phyloP scores from a whole-genome alignment of 2,329 filamentous ascomycete species.

The Elsinoe perseae region DNA sequence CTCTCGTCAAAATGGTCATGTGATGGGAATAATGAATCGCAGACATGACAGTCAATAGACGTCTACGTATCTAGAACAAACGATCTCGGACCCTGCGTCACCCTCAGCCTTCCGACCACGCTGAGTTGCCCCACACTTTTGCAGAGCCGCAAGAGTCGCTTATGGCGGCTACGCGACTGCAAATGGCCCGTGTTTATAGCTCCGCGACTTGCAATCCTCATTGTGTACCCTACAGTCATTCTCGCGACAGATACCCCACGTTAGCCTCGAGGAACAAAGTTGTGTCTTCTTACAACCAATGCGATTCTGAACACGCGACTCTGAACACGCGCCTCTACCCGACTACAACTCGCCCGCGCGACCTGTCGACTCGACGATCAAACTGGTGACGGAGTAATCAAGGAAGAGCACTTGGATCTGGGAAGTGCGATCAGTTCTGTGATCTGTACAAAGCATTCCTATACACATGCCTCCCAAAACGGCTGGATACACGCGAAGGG shows the following conservation, averaged over 20 bases:
- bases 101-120: neutral
- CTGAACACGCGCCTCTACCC: too few relatives aligned
- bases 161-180: neutral
- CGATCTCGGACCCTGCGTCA: conserved; percentile 7
- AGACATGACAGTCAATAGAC: neutral
- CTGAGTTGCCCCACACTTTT: neutral
- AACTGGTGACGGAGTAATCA: neutral
- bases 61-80: conserved; percentile 9
- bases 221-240: neutral
- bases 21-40: too few relatives aligned
- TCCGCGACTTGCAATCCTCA: conserved; percentile 9
- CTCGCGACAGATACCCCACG: neutral
- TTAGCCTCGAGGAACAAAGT: too few relatives aligned
- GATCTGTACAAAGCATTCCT: neutral
- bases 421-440: neutral
- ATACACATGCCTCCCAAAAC: neutral
- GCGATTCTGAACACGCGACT: too few relatives aligned
- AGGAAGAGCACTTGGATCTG: neutral
- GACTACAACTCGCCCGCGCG: too few relatives aligned
- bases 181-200: neutral
- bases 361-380: neutral
- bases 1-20: too few relatives aligned
- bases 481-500: neutral
- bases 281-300: too few relatives aligned
- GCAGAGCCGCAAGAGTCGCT: neutral